phyloP scores from a whole-genome alignment of 441 rosid species.

The Corymbia citriodora region DNA sequence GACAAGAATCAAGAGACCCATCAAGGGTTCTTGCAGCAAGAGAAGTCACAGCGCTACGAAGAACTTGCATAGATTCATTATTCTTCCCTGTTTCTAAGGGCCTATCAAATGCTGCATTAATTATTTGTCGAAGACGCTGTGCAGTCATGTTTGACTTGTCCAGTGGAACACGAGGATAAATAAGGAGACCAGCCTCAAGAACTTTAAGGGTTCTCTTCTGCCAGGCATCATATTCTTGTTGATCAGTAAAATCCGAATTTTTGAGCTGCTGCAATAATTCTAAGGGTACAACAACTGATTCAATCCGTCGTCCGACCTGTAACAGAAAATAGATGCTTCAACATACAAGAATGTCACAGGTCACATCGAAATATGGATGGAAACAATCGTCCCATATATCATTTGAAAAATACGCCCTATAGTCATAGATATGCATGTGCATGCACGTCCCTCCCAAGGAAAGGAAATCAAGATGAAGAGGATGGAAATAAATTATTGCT shows the following conservation, averaged over 20 bases:
- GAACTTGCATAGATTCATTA: slow-evolving; percentile 92
- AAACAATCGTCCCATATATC: not conserved
- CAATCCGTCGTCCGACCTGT: slow-evolving; percentile 89
- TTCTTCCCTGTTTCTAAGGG: slow-evolving; percentile 89
- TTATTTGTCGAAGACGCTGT: slow-evolving; percentile 70
- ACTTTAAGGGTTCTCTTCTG: slow-evolving; percentile 70
- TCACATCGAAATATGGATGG: not conserved
- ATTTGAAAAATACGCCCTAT: not conserved
- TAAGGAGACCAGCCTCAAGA: slow-evolving; percentile 88
- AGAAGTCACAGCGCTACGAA: slow-evolving; percentile 76
- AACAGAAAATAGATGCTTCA: not conserved
- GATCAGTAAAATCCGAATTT: slow-evolving; percentile 78
- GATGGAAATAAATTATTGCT: not conserved
- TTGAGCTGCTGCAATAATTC: slow-evolving; percentile 94
- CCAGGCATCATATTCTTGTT: slow-evolving; percentile 86
- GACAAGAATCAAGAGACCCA: slow-evolving; percentile 82
- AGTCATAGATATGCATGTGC: not conserved
- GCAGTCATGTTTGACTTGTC: slow-evolving; percentile 55
- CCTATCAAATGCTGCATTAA: slow-evolving; percentile 66
- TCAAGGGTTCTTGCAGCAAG: slow-evolving; percentile 73
- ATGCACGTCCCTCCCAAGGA: not conserved
- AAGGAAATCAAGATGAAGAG: not conserved
- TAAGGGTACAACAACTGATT: slow-evolving; percentile 79
- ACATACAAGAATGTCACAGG: not conserved
- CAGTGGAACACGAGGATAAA: slow-evolving; percentile 79